Base-by-base conservation (phyloP, 129 eudicot species). In the carrot (Daucus carota) region DNA sequence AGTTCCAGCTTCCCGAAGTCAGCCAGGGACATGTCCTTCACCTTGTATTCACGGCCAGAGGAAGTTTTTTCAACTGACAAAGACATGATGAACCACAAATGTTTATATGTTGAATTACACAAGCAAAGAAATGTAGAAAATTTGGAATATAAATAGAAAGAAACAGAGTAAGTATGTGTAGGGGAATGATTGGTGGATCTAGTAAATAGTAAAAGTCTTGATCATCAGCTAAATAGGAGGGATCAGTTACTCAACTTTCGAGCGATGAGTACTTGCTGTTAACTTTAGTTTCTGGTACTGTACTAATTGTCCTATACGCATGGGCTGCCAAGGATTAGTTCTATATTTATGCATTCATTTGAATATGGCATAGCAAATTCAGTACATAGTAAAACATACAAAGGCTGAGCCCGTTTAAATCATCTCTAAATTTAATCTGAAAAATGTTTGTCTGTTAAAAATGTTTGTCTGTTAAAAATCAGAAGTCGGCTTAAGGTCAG, bases 21-120 rank as follows among this genome's bases (percentile, higher is more conserved):
- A 9, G 92, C 96, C 78, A 88, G 84, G 85, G 96, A 84, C 93
- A 88, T 90, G 81, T 90, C 96, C 89, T 88, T 88, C 78, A 90
- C 93, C 84, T 90, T 90, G 87, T 90, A 90, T 68, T 90, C 96
- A 12, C 96, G 88, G 74, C 96, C 96, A 34, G 92, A 50, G 52
- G 88, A 75, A 67, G 92, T 90, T 79, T 90, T 90, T 83, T 90
- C 96, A 31, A 90, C 90, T 20, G 73, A 74, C 57, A 90, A 80
- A 73, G 95, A 79, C 90, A 84, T 88, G 72, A 22, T 57, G 15
- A 0, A 0, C n/a, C n/a, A n/a, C n/a, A n/a, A 52, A 11, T 52
- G 3, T 52, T 1, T 10, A 1, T 11, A 18, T 52, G 24, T 52
- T 22, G 1, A 15, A n/a, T 57, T 54, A 54, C 8, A 22, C 29